Evolutionary conservation across 1,284 basidiomycete genomes (phyloP).

Genomic region (Leccinum subrobustum): DNA sequence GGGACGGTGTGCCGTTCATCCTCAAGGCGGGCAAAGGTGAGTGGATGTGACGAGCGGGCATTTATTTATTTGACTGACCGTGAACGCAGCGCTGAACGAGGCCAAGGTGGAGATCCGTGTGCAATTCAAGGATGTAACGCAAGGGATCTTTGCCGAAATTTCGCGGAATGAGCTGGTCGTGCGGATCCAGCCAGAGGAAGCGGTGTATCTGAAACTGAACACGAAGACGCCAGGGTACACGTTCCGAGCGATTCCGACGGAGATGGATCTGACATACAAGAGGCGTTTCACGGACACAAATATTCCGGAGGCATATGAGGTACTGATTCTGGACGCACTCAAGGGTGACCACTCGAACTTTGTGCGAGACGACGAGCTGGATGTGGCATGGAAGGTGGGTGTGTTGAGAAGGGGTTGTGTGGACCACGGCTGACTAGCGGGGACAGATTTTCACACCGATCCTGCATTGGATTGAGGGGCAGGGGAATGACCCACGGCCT

Average conservation of each 20-base stretch:
- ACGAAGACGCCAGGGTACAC: constrained; percentile 88
- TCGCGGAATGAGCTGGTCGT: constrained; percentile 93
- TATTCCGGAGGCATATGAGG: constrained; percentile 95
- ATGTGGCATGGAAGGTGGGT: constrained; percentile 90
- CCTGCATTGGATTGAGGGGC: constrained; percentile 90
- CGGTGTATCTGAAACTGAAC: constrained; percentile 94
- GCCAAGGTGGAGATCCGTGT: constrained; percentile 96
- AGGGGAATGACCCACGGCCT: constrained; percentile 29
- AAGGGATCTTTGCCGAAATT: constrained; percentile 95
- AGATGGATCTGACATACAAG: constrained; percentile 98
- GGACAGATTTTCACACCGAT: constrained; percentile 90
- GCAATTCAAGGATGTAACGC: constrained; percentile 94
- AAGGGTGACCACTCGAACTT: constrained; percentile 91
- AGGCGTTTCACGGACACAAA: constrained; percentile 83
- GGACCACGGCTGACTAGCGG: constrained; percentile 8
- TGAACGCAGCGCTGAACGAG: constrained; percentile 80
- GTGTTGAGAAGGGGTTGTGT: constrained; percentile 5
- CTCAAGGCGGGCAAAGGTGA: constrained; percentile 94
- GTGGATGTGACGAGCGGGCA: constrained; percentile 17
- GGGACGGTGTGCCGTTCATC: constrained; percentile 98
- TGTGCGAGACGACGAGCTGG: constrained; percentile 93
- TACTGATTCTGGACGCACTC: constrained; percentile 86
- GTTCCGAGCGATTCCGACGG: constrained; percentile 87
- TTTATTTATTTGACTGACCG: constrained; percentile 10
- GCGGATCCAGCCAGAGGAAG: constrained; percentile 93